Evolutionary conservation across 208 protist genomes (phyloP).

Genomic region (Strigomonas culicis): DNA sequence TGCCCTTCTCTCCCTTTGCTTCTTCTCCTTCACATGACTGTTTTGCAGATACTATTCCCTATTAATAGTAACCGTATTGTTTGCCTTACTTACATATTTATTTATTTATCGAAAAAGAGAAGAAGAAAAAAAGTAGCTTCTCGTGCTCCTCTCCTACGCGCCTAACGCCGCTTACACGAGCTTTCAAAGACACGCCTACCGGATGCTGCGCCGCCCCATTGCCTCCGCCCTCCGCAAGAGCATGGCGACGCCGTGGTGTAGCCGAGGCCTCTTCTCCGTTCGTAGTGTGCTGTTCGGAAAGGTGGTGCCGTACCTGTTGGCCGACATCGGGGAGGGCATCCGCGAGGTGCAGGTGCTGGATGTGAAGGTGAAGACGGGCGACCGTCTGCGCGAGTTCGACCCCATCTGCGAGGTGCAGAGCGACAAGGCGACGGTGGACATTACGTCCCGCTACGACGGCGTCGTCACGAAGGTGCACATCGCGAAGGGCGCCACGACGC

Average conservation of each 20-base stretch:
- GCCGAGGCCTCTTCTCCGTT: background rate
- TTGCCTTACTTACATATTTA: too few species aligned
- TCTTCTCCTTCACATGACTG: too few species aligned
- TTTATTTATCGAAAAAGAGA: too few species aligned
- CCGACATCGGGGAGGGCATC: slow-evolving; percentile 97
- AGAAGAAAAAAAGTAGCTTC: too few species aligned
- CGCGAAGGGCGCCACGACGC: slow-evolving; percentile 70
- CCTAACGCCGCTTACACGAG: too few species aligned
- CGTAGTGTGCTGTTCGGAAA: background rate
- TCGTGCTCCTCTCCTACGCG: too few species aligned
- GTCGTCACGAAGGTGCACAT: slow-evolving; percentile 82
- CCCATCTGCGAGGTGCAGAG: slow-evolving; percentile 93
- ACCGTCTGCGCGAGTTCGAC: slow-evolving; percentile 92
- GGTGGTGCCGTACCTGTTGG: slow-evolving; percentile 76
- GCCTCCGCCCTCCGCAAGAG: too few species aligned
- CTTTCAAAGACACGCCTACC: too few species aligned
- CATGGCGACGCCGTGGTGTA: background rate
- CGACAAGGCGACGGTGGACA: slow-evolving; percentile 94
- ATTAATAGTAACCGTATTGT: too few species aligned
- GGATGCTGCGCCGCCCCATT: too few species aligned
- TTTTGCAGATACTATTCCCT: too few species aligned
- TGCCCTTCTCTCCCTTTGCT: too few species aligned
- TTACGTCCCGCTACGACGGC: slow-evolving; percentile 91
- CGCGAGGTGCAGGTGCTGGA: slow-evolving; percentile 92
- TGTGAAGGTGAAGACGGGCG: slow-evolving; percentile 90